Percentiles rank a stretch among this genome's conserved stretches.
phyloP scores from a whole-genome alignment of 148 eudicot species.

The Salicornia ramosissima region DNA sequence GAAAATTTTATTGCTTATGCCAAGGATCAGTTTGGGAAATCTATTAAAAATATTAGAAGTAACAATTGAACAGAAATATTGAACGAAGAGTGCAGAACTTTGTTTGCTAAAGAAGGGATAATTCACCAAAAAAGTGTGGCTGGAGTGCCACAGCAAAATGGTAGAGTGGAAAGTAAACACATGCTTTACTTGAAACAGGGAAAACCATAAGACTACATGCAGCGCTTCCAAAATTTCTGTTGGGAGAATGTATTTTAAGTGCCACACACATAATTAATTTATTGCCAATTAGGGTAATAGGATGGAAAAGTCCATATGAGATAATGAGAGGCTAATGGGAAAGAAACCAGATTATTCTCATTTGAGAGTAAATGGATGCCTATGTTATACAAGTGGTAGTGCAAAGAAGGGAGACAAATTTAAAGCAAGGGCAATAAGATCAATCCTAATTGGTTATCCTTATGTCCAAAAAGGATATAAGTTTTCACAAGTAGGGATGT shows the following conservation, averaged over 20 bases:
- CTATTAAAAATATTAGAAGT: neutral
- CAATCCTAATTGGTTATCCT: neutral
- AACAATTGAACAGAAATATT: neutral
- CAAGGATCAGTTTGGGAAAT: neutral
- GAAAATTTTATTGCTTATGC: neutral
- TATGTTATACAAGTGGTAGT: neutral
- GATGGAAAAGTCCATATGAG: neutral
- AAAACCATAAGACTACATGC: neutral
- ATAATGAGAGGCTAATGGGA: fast-evolving
- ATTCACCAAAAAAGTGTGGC: neutral
- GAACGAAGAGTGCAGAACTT: no score
- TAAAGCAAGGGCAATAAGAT: neutral
- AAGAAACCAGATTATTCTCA: neutral
- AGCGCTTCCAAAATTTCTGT: neutral
- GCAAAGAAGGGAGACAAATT: neutral
- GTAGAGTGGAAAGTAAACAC: neutral
- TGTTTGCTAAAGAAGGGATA: neutral
- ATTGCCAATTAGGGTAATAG: neutral
- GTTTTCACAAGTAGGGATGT: neutral
- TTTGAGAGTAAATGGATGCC: no score
- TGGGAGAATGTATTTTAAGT: constrained; percentile 4
- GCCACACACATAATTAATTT: neutral
- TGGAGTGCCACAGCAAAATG: neutral
- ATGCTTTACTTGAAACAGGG: neutral
- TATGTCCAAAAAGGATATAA: neutral